Percentiles rank a stretch among this genome's conserved stretches.
Conservation (phyloP, 2,329 filamentous ascomycete genomes). For the Exophiala phaeomuriformis region DNA sequence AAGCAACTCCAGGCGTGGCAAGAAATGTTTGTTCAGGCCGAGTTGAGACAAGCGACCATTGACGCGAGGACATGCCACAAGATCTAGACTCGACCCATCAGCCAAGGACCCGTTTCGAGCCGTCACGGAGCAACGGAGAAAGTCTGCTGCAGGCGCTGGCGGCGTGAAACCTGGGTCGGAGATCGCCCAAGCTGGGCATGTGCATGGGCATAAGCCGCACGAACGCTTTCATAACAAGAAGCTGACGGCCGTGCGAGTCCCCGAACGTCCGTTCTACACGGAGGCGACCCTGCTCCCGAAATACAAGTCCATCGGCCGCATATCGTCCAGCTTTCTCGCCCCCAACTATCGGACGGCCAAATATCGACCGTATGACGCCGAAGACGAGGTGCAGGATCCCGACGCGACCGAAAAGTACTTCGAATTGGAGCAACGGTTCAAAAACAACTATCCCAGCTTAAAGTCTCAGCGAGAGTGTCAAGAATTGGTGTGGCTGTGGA, state of each 20-base stretch:
- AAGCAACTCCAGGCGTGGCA: constrained; percentile 8
- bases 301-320: constrained; percentile 23
- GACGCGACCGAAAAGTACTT: constrained; percentile 17
- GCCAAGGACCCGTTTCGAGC: constrained; percentile 10
- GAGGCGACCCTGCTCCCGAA: constrained; percentile 14
- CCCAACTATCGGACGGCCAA: constrained; percentile 21
- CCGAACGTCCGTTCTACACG: not conserved
- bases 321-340: constrained; percentile 22
- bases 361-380: constrained; percentile 23
- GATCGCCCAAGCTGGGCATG: no score
- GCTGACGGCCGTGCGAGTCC: constrained; percentile 1
- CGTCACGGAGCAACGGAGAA: constrained; percentile 4
- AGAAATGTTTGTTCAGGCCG: constrained; percentile 10
- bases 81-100: constrained; percentile 4
- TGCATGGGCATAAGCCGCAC: not conserved
- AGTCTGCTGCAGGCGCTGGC: not conserved
- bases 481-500: constrained; percentile 21
- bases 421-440: constrained; percentile 15
- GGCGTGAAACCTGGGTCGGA: not conserved
- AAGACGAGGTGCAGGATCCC: constrained; percentile 21
- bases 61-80: constrained; percentile 1
- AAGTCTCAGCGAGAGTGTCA: constrained; percentile 16
- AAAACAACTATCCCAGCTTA: constrained; percentile 14
- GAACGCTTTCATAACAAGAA: constrained; percentile 2
- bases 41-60: constrained; percentile 10